Evolutionary conservation across 768 basidiomycete genomes (phyloP).

Genomic region (Strobilomyces confusus): DNA sequence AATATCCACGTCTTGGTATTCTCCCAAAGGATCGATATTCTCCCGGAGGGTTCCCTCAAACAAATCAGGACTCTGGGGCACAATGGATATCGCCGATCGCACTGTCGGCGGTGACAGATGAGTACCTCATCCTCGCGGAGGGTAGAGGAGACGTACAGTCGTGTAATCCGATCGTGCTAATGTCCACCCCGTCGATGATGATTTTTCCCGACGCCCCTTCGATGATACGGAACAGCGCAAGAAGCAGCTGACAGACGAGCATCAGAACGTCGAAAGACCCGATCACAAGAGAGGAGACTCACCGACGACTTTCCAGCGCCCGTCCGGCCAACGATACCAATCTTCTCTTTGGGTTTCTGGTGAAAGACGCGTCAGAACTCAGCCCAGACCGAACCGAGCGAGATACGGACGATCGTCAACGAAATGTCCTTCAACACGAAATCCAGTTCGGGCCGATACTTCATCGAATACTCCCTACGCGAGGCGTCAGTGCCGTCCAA

Average conservation of each 20-base stretch:
- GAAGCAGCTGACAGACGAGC: conserved; percentile 41
- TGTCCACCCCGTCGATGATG: conserved; percentile 70
- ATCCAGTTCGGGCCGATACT: conserved; percentile 79
- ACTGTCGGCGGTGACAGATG: conserved; percentile 34
- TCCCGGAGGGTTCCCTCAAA: conserved; percentile 75
- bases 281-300: conserved; percentile 15
- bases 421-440: conserved; percentile 74
- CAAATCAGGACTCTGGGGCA: conserved; percentile 73
- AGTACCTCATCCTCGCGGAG: not conserved
- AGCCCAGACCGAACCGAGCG: not conserved
- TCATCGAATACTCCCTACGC: conserved; percentile 61
- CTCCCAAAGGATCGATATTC: conserved; percentile 85
- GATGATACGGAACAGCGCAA: conserved; percentile 75
- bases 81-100: conserved; percentile 77
- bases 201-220: conserved; percentile 68
- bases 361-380: conserved; percentile 5
- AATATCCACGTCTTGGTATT: conserved; percentile 72
- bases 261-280: not conserved
- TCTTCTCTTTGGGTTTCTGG: conserved; percentile 73
- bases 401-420: conserved; percentile 54
- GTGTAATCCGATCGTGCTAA: conserved; percentile 70
- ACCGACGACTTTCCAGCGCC: conserved; percentile 80
- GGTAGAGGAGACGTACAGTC: conserved; percentile 33
- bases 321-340: conserved; percentile 86
- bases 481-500: not conserved